Conservation (phyloP, 495 filamentous ascomycete species). For the Penicillium bovifimosum region DNA sequence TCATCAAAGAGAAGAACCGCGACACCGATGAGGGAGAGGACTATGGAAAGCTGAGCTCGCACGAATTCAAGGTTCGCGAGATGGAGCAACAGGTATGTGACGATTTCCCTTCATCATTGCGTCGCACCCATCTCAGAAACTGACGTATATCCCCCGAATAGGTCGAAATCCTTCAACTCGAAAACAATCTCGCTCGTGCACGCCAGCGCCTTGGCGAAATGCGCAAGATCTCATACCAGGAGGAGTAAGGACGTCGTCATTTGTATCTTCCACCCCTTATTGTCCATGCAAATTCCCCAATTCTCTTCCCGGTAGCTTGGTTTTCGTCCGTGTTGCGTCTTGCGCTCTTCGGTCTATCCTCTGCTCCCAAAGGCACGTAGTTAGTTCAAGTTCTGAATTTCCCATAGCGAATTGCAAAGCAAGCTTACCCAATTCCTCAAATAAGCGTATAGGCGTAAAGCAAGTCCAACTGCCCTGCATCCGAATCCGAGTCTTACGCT, state of each 20-base stretch:
- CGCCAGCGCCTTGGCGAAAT: conserved; percentile 88
- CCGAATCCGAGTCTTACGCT: neutral
- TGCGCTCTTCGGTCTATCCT: neutral
- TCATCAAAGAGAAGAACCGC: conserved; percentile 78
- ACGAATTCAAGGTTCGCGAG: conserved; percentile 97
- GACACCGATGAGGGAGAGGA: conserved; percentile 76
- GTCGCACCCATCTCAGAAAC: conserved; percentile 4
- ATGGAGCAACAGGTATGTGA: conserved; percentile 97
- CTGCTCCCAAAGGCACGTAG: neutral
- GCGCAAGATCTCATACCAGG: conserved; percentile 96
- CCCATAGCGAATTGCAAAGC: conserved; percentile 8
- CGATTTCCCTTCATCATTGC: conserved; percentile 8
- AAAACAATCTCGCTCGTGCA: conserved; percentile 78
- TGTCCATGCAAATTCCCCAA: conserved; percentile 12
- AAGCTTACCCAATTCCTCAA: neutral
- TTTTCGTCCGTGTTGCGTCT: neutral
- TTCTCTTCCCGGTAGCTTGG: neutral
- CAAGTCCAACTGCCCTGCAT: neutral
- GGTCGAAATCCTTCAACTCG: conserved; percentile 96
- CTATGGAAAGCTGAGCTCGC: conserved; percentile 76
- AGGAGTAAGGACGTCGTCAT: conserved; percentile 50
- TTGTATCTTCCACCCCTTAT: neutral
- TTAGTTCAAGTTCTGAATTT: conserved; percentile 7
- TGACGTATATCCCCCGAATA: conserved; percentile 32
- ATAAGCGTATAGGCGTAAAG: neutral